Conservation (phyloP, 2,329 filamentous ascomycete genomes). For the Colletotrichum graminicola region DNA sequence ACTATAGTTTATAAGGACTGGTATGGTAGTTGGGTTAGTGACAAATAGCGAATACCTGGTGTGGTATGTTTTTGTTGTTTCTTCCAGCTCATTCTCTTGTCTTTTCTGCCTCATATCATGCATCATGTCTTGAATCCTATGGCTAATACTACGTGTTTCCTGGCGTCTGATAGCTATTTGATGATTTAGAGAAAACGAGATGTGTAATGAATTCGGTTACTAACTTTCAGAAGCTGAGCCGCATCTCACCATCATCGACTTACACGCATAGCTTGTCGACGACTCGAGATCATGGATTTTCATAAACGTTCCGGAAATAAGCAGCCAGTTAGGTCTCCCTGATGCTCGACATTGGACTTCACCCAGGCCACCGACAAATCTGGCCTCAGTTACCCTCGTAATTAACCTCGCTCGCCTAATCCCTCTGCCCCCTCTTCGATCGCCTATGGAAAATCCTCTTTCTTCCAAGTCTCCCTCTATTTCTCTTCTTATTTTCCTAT, state of each 20-base stretch:
- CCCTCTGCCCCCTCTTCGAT: not conserved
- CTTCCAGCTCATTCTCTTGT: not conserved
- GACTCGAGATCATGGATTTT: not conserved
- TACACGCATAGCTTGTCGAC: too few species aligned
- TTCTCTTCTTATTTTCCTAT: slow-evolving; percentile 35
- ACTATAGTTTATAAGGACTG: too few species aligned
- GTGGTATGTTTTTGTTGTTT: too few species aligned
- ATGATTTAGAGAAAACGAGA: too few species aligned
- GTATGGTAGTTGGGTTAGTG: too few species aligned
- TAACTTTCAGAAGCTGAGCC: not conserved
- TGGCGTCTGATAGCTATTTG: rapidly evolving
- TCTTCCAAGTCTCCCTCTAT: not conserved
- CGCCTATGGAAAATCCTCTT: not conserved
- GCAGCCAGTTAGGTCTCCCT: too few species aligned
- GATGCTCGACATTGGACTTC: not conserved
- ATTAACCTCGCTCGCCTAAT: not conserved
- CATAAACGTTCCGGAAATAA: not conserved
- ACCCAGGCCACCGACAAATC: not conserved
- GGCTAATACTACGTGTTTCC: rapidly evolving
- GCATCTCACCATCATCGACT: not conserved
- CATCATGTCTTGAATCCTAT: too few species aligned
- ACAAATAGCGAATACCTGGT: too few species aligned
- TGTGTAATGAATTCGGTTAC: not conserved
- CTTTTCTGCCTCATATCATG: not conserved
- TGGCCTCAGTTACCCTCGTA: not conserved